phyloP scores from a whole-genome alignment of 176 grass and related monocot genomes.

The Zizania latifolia region DNA sequence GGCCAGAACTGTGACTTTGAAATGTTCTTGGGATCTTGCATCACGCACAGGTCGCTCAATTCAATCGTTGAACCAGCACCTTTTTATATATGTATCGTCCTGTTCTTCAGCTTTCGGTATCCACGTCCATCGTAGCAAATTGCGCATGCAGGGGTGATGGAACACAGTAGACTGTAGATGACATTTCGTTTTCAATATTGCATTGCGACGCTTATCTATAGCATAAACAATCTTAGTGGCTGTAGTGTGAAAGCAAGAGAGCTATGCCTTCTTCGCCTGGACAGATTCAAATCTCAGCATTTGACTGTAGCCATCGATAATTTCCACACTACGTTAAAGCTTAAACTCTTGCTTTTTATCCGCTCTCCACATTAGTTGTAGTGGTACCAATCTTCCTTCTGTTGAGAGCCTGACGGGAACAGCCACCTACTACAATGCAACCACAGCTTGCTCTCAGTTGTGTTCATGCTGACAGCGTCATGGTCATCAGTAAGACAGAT shows the following conservation, averaged over 20 bases:
- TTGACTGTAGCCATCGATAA: neutral
- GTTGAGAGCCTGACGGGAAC: neutral
- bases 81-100: neutral
- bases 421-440: neutral
- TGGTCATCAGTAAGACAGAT: neutral
- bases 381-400: neutral
- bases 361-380: neutral
- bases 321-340: neutral
- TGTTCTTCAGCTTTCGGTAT: neutral
- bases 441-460: neutral
- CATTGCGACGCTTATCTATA: neutral
- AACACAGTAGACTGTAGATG: neutral
- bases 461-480: neutral
- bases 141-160: neutral
- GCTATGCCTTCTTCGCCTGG: neutral
- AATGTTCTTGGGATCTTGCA: neutral
- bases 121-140: neutral
- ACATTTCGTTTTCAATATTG: neutral
- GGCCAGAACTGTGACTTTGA: neutral
- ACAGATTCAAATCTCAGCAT: neutral
- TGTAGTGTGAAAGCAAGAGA: neutral
- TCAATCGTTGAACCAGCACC: neutral
- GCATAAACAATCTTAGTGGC: no score
- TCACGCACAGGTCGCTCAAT: neutral
- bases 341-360: neutral